Evolutionary conservation across 148 eudicot genomes (phyloP).

Genomic region (Agrostemma githago): DNA sequence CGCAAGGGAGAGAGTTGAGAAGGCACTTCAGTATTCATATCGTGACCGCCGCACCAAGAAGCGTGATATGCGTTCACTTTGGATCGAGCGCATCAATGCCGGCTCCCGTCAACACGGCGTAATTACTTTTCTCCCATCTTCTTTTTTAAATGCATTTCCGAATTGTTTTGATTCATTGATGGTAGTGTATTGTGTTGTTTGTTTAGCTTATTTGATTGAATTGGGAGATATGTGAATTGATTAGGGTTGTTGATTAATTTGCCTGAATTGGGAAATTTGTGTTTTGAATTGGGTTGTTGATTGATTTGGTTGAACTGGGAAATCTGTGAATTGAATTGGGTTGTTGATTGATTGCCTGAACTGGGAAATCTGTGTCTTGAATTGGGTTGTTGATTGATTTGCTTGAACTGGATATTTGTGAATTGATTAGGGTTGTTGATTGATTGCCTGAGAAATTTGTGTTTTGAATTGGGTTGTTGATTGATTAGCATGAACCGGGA

Average conservation of each 20-base stretch:
- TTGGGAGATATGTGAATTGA: neutral
- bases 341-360: neutral
- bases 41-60: constrained; percentile 94
- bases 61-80: constrained; percentile 92
- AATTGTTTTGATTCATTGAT: neutral
- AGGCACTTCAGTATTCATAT: constrained; percentile 88
- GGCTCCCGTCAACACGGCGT: constrained; percentile 86
- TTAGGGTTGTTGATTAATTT: neutral
- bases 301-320: too few relatives aligned
- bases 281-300: neutral
- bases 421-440: neutral
- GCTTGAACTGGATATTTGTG: too few relatives aligned
- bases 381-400: neutral
- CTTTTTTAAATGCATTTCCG: neutral
- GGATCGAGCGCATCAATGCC: constrained; percentile 94
- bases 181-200: too few relatives aligned
- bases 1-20: constrained; percentile 90
- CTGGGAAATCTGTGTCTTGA: neutral
- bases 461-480: neutral
- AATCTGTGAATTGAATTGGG: neutral
- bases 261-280: neutral
- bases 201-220: neutral
- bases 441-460: neutral
- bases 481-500: too few relatives aligned
- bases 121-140: neutral